A percentile compares a stretch with the other conserved stretches of the same genome.
Evolutionary conservation across 1,139 yeast species (phyloP).

Genomic region (Protomyces arabidopsidicola): DNA sequence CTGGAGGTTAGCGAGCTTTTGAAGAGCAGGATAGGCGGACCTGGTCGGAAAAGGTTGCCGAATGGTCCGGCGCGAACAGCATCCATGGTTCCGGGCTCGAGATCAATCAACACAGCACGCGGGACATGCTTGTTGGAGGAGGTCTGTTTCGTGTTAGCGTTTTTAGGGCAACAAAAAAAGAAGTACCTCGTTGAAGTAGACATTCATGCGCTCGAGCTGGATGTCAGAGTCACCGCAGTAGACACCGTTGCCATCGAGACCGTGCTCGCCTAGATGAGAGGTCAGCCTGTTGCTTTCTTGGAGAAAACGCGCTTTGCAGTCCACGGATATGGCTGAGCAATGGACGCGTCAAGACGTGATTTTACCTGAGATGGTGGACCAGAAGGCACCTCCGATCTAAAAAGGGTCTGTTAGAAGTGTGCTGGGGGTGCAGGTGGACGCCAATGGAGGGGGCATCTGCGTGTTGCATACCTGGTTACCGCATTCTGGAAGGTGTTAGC

Average conservation of each 20-base stretch:
- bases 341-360: neutral
- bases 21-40: conserved; percentile 30
- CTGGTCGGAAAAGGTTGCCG: conserved; percentile 47
- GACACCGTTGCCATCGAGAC: conserved; percentile 73
- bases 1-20: neutral
- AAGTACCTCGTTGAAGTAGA: conserved; percentile 36
- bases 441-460: neutral
- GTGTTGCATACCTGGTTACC: conserved; percentile 75
- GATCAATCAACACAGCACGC: conserved; percentile 47
- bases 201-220: conserved; percentile 47
- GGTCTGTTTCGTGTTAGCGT: neutral
- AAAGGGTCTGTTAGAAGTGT: no score
- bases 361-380: conserved; percentile 40
- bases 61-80: conserved; percentile 45
- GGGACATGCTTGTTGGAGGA: conserved; percentile 43
- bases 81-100: conserved; percentile 48
- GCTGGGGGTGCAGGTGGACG: no score
- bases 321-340: neutral
- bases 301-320: neutral
- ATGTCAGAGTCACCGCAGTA: conserved; percentile 38
- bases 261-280: conserved; percentile 74
- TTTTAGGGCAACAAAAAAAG: no score
- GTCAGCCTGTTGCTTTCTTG: neutral
- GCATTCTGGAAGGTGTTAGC: conserved; percentile 97
- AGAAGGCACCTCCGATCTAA: conserved; percentile 76